Evolutionary conservation across 2,329 filamentous ascomycete genomes (phyloP), one percentile per base, ranked within the genome.

Genomic region (Aaosphaeria pasadenensis): DNA sequence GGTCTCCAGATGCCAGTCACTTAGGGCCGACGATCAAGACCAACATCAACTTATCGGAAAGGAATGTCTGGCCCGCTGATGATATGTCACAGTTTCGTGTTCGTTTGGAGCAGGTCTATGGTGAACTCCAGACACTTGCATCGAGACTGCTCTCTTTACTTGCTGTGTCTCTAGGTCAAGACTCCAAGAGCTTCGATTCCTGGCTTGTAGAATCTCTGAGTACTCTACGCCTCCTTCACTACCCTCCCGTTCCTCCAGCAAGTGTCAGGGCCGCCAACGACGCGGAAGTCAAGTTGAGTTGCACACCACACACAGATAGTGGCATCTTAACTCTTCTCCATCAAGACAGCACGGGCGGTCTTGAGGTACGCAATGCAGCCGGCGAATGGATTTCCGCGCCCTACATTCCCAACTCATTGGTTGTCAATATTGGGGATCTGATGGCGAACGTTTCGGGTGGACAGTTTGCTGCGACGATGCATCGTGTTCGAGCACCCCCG

Each of bases 271-370:
- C 17, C 3, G 17, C 17, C 6, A 9, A 50, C 11, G 31, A 44
- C 7, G 31, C 30, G 9, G 39, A 41, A 11, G 53, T 54, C 6
- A 57, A 65, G 36, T 51, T 72, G 9, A 67, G 71, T 50, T 70
- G 69, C 43, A 69, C 66, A 4, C 66, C 69, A 3, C 72, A 74
- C 50, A 70, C 71, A 0, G 76, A 78, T 57, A 74, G 69, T 44
- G 74, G 74, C 1, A 74, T 76, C 47, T 63, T 78, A 17, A 78
- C 75, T 1, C 62, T 79, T 3, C 63, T 78, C 11, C 72, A 76
- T 52, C 74, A 78, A 59, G 75, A 77, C 55, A 53, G 63, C 5
- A 74, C 73, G 1, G 74, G 74, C 24, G 76, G 74, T 0, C 63
- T 79, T 4, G 75, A 79, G 57, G 74, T 78, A 1, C 66, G 69